These are phyloP conservation scores for Immersiporthe knoxdaviesiana DNA, from an alignment of 2,329 filamentous ascomycete genomes.

Conservation along the genomic window DNA sequence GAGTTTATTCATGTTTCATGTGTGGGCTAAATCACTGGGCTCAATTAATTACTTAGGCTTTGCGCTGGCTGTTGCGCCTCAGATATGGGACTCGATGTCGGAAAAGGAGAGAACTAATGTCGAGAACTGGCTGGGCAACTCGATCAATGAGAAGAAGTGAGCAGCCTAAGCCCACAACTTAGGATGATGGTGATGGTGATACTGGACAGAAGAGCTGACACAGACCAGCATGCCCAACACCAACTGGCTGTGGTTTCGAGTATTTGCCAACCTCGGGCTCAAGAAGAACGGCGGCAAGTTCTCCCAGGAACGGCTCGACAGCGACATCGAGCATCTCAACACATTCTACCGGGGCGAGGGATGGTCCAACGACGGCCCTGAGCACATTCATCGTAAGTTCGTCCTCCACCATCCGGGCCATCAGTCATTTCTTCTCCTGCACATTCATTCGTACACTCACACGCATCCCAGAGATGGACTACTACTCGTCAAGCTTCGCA, in stretches of 20 bases:
- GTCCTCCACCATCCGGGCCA: too few relatives aligned
- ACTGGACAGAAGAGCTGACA: constrained; percentile 8
- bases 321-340: constrained; percentile 77
- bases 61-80: constrained; percentile 69
- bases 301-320: constrained; percentile 70
- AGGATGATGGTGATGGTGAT: not conserved
- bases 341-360: constrained; percentile 82
- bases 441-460: too few relatives aligned
- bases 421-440: too few relatives aligned
- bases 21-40: not conserved
- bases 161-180: constrained; percentile 12
- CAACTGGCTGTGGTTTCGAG: constrained; percentile 79
- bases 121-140: constrained; percentile 72
- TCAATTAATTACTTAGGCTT: constrained; percentile 50
- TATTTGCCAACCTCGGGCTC: constrained; percentile 79
- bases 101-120: constrained; percentile 67
- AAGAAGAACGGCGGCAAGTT: constrained; percentile 75
- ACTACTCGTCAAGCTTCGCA: constrained; percentile 81
- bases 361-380: constrained; percentile 82
- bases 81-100: constrained; percentile 68
- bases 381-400: constrained; percentile 67
- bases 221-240: constrained; percentile 69
- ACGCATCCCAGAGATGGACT: constrained; percentile 69
- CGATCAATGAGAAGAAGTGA: constrained; percentile 76
- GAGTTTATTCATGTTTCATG: not conserved